Evolutionary conservation across 2,329 filamentous ascomycete genomes (phyloP).

Genomic region (Pseudogymnoascus sp.): DNA sequence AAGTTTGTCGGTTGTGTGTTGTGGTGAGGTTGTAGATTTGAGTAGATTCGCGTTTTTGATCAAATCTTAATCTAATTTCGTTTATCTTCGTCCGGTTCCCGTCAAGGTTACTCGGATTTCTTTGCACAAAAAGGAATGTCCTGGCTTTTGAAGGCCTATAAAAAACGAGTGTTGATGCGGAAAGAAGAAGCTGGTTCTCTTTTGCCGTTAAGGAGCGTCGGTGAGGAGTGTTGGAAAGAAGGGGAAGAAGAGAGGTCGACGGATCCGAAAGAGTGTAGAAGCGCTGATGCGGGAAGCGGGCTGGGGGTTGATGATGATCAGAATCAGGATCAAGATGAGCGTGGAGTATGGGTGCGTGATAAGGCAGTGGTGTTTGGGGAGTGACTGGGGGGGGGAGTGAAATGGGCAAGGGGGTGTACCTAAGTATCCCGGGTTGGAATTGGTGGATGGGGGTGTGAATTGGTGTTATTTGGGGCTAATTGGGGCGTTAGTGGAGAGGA

Average conservation of each 20-base stretch:
- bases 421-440: background rate
- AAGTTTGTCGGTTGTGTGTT: background rate
- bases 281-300: background rate
- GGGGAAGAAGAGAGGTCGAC: background rate
- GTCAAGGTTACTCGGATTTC: background rate
- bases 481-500: no score
- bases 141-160: background rate
- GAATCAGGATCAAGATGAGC: constrained; percentile 4
- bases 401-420: background rate
- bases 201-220: background rate
- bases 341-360: background rate
- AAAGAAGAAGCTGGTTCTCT: background rate
- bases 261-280: background rate
- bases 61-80: background rate
- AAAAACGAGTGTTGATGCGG: background rate
- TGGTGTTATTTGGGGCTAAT: no score
- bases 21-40: background rate
- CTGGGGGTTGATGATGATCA: background rate
- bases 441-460: no score
- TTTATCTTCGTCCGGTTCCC: background rate
- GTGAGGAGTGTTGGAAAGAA: background rate
- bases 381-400: background rate
- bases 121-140: background rate
- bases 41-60: no score
- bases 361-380: background rate